These are phyloP conservation scores for Fusarium sp. DNA, from an alignment of 2,329 filamentous ascomycete species.

Conservation along the genomic window DNA sequence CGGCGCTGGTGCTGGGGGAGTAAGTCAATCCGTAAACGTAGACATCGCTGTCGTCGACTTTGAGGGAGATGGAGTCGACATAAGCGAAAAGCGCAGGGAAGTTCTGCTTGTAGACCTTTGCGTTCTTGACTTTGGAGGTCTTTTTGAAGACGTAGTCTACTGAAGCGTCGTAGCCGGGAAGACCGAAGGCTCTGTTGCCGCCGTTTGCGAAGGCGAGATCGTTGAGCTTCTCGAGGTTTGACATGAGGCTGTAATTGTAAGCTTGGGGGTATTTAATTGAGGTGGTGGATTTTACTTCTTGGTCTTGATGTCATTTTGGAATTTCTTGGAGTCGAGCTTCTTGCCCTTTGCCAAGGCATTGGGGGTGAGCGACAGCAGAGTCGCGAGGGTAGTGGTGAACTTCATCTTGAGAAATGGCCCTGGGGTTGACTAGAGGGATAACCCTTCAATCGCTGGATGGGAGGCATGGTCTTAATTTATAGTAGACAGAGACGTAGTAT, in stretches of 20 bases:
- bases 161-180: slow-evolving; percentile 62
- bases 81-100: slow-evolving; percentile 62
- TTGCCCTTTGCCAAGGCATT: slow-evolving; percentile 12
- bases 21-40: slow-evolving; percentile 41
- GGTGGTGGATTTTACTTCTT: slow-evolving; percentile 5
- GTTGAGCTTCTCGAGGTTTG: slow-evolving; percentile 29
- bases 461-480: background rate
- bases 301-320: slow-evolving; percentile 33
- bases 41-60: slow-evolving; percentile 37
- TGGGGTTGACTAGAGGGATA: too few species aligned
- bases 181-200: slow-evolving; percentile 65
- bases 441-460: too few species aligned
- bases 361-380: slow-evolving; percentile 26
- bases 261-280: fast-evolving
- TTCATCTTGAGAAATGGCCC: slow-evolving; percentile 4
- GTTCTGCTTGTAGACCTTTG: slow-evolving; percentile 59
- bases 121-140: slow-evolving; percentile 54
- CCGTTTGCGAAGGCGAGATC: slow-evolving; percentile 53
- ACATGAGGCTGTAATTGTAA: slow-evolving; percentile 22
- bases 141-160: slow-evolving; percentile 62
- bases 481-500: background rate
- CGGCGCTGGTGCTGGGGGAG: slow-evolving; percentile 30
- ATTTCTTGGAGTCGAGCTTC: slow-evolving; percentile 32
- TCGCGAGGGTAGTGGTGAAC: slow-evolving; percentile 8
- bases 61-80: slow-evolving; percentile 54